Conservation (phyloP, 331 rosid genomes). For the Rosa hybrid region DNA sequence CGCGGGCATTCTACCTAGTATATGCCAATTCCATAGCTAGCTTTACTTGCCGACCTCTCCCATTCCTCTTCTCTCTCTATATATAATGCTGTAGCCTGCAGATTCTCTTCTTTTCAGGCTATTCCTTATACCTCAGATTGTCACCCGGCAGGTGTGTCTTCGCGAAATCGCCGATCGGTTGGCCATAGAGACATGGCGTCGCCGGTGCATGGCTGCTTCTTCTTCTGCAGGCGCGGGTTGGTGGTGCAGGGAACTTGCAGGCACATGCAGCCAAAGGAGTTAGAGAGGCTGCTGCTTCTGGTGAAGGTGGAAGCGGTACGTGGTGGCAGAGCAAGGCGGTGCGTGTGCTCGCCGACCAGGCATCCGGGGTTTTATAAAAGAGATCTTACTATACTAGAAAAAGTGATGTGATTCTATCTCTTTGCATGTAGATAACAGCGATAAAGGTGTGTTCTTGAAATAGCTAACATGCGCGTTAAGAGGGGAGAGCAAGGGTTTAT, state of each 20-base stretch:
- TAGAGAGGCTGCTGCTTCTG: constrained; percentile 17
- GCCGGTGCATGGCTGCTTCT: constrained; percentile 33
- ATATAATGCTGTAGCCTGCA: constrained; percentile 8
- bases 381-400: too few species aligned
- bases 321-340: constrained; percentile 24
- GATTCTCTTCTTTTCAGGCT: constrained; percentile 52
- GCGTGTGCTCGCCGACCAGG: constrained; percentile 75
- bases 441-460: too few species aligned
- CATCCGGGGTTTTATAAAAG: constrained; percentile 55
- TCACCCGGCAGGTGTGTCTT: constrained; percentile 32
- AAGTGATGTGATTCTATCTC: too few species aligned
- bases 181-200: constrained; percentile 22
- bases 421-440: too few species aligned
- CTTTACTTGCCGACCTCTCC: constrained; percentile 46
- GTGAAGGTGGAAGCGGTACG: neutral
- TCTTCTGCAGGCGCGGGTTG: constrained; percentile 18
- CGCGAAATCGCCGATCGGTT: neutral
- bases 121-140: neutral
- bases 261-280: constrained; percentile 7
- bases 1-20: too few species aligned
- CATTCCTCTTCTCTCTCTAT: constrained; percentile 23
- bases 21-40: neutral
- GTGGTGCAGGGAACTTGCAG: constrained; percentile 16
- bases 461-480: too few species aligned
- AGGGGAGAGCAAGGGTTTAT: too few species aligned